Base-by-base conservation (phyloP, 495 filamentous ascomycete species). In the Articulospora tetracladia region DNA sequence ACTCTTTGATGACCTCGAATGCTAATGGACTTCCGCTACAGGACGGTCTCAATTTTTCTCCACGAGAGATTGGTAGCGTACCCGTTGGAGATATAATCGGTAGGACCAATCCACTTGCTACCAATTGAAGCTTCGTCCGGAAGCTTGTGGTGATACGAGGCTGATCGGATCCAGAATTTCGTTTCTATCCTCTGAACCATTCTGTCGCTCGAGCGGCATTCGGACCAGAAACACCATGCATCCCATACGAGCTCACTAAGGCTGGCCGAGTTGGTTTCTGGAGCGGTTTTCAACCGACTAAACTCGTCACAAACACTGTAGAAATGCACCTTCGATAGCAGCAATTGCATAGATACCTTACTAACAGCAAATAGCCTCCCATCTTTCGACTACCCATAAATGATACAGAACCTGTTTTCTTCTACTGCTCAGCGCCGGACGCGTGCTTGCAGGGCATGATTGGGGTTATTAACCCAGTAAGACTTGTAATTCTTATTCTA, bases 111-210 rank as follows among this genome's bases (percentile, higher is more conserved):
- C 28, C 15, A 17, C 11, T 4, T 2, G 4, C 10, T 48, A 25
- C 34, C 19, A 23, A 24, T 52, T 59, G 28, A 28, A 10, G 41
- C 46, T 27, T 24, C n/a, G n/a, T n/a, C n/a, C n/a, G n/a, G n/a
- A 12, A 3, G 47, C 1, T 58, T 19, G 27, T 22, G 15, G 28
- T 23, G n/a, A 28, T 0, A 15, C n/a, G 26, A 22, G 3, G 49
- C 60, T 67, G 28, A 66, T 47, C 12, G 15, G n/a, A 22, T 8
- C 1, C 46, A 64, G 74, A 72, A 53, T 88, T 83, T 69, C 68
- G 73, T 20, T 86, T 88, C 73, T 86, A 75, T 64, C 81, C 85
- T 11, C 63, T 69, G 60, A 83, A 83, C 63, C 84, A 87, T 61
- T 80, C 80, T 3, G 85, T 87, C 12, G 78, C 74, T 10, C 73